Evolutionary conservation across 768 basidiomycete genomes (phyloP).

Genomic region (Boletus bicolor): DNA sequence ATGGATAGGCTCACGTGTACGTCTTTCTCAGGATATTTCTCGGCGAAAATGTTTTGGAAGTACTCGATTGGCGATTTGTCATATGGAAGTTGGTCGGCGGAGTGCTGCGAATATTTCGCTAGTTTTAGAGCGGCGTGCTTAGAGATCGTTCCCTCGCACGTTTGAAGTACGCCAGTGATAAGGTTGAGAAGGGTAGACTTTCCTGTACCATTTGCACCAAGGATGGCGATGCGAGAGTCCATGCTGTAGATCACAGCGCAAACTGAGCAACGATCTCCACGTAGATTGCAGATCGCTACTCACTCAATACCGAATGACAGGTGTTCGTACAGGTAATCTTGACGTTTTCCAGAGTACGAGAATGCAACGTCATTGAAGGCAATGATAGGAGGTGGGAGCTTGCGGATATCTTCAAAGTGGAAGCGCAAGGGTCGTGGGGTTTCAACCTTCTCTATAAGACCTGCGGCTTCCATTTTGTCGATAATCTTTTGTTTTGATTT

Average conservation of each 20-base stretch:
- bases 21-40: slow-evolving; percentile 95
- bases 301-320: slow-evolving; percentile 98
- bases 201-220: slow-evolving; percentile 94
- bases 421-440: slow-evolving; percentile 71
- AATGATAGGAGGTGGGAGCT: slow-evolving; percentile 94
- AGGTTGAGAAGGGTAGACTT: slow-evolving; percentile 91
- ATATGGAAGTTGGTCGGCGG: slow-evolving; percentile 97
- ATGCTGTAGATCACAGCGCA: slow-evolving; percentile 47
- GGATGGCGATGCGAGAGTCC: slow-evolving; percentile 93
- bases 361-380: slow-evolving; percentile 95
- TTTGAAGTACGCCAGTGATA: slow-evolving; percentile 79
- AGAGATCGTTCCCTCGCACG: slow-evolving; percentile 80
- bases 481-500: slow-evolving; percentile 99
- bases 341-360: slow-evolving; percentile 86
- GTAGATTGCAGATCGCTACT: slow-evolving; percentile 28
- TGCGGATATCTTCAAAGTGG: slow-evolving; percentile 94
- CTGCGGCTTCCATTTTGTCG: slow-evolving; percentile 99
- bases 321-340: slow-evolving; percentile 83
- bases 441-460: slow-evolving; percentile 91
- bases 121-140: slow-evolving; percentile 90
- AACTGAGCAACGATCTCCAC: slow-evolving; percentile 6
- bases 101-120: slow-evolving; percentile 98
- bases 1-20: slow-evolving; percentile 42
- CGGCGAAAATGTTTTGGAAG: slow-evolving; percentile 74
- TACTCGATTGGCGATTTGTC: slow-evolving; percentile 89